Percentiles rank a stretch among this genome's conserved stretches.
phyloP scores from a whole-genome alignment of 352 stramenopile species.

The Globisporangium heterothallicum region DNA sequence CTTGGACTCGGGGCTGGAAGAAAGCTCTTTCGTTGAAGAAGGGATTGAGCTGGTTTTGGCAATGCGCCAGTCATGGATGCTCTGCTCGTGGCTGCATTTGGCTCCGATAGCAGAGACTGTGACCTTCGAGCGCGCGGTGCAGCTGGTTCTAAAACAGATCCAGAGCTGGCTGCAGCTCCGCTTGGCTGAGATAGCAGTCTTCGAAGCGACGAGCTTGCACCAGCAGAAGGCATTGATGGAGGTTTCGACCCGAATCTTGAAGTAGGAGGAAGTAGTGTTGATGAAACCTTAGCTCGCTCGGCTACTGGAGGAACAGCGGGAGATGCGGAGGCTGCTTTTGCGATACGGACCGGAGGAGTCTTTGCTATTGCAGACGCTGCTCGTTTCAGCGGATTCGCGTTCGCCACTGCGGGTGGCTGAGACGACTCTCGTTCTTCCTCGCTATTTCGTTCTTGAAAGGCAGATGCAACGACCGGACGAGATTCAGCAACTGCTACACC shows the following conservation, averaged over 20 bases:
- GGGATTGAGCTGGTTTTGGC: slow-evolving; percentile 10
- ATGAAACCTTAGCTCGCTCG: background rate
- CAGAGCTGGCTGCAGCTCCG: background rate
- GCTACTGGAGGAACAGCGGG: background rate
- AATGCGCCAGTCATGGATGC: slow-evolving; percentile 3
- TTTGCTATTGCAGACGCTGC: slow-evolving; percentile 25
- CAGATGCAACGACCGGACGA: background rate
- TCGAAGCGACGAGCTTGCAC: slow-evolving; percentile 9
- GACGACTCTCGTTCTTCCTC: slow-evolving; percentile 6
- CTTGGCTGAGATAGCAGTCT: slow-evolving; percentile 1
- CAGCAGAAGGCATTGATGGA: slow-evolving; percentile 4
- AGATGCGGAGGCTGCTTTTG: slow-evolving; percentile 2
- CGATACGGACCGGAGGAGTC: slow-evolving; percentile 16
- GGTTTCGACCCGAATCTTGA: slow-evolving; percentile 9
- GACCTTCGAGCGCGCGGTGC: slow-evolving; percentile 1
- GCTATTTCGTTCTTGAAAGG: background rate
- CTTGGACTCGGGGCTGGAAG: background rate
- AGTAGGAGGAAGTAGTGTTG: background rate
- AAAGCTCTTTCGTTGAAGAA: slow-evolving; percentile 6
- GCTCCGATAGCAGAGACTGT: slow-evolving; percentile 4
- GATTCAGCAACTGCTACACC: background rate
- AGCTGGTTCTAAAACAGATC: background rate
- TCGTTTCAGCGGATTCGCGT: slow-evolving; percentile 24
- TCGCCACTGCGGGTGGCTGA: slow-evolving; percentile 8
- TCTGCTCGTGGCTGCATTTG: background rate